phyloP scores from a whole-genome alignment of 2,329 filamentous ascomycete species.

The Claviceps sorghi region DNA sequence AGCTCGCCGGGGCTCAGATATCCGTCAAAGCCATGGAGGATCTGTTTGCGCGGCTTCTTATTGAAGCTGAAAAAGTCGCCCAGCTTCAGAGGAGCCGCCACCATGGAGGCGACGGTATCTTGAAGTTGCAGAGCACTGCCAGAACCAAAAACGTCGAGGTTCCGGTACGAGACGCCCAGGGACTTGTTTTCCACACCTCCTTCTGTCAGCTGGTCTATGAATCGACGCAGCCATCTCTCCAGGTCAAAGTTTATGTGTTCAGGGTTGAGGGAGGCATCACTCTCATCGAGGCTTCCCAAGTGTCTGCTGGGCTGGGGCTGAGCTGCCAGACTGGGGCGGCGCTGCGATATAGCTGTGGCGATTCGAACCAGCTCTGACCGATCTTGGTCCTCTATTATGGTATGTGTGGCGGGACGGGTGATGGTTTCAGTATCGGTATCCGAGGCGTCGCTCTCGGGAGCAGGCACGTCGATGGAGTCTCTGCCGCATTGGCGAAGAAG shows the following conservation, averaged over 20 bases:
- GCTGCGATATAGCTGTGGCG: slow-evolving; percentile 24
- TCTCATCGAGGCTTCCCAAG: slow-evolving; percentile 11
- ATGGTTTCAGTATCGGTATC: slow-evolving; percentile 3
- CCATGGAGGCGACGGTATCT: slow-evolving; percentile 45
- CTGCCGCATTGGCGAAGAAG: background rate
- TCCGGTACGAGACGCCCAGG: slow-evolving; percentile 48
- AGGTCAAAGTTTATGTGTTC: slow-evolving; percentile 25
- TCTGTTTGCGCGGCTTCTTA: slow-evolving; percentile 37
- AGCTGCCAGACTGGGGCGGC: slow-evolving; percentile 14
- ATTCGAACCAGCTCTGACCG: slow-evolving; percentile 24
- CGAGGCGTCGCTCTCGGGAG: background rate
- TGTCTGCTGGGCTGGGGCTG: slow-evolving; percentile 6
- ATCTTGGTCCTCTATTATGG: slow-evolving; percentile 18
- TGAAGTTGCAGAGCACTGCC: slow-evolving; percentile 55
- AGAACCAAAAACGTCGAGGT: slow-evolving; percentile 52
- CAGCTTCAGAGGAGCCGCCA: slow-evolving; percentile 42
- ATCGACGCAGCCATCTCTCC: slow-evolving; percentile 25
- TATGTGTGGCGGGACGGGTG: slow-evolving; percentile 3
- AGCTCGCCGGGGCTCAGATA: slow-evolving; percentile 50
- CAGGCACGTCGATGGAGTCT: background rate
- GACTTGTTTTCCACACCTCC: slow-evolving; percentile 38
- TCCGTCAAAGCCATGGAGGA: slow-evolving; percentile 50
- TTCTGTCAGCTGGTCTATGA: slow-evolving; percentile 30
- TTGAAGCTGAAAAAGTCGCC: slow-evolving; percentile 38
- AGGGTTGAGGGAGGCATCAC: slow-evolving; percentile 23